Evolutionary conservation across 306 rosid species (phyloP), one percentile per base, ranked within the genome.

Genomic region (Sechiopsis laciniata): DNA sequence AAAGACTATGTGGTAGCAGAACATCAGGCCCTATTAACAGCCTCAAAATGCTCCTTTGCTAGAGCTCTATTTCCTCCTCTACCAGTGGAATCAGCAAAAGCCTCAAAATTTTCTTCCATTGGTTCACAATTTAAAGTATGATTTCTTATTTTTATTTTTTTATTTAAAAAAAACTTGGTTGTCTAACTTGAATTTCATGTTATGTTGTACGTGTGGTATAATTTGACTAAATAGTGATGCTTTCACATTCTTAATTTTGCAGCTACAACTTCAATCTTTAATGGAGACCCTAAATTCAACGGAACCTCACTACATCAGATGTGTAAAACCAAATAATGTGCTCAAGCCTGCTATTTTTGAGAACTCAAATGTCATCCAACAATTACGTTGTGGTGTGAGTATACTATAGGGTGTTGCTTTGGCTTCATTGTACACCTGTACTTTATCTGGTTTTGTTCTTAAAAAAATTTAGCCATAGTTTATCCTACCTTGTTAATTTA

Each of bases 1-100:
- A 95, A 95, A 88, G 99, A 95, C 82, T 95, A 95, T 84, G 99
- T 95, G 78, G 91, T 95, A 55, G 99, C 97, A 40, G 99, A 95
- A 82, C 97, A 91, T 78, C 99, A 88, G 86, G 96, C 83, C 79
- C 85, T 95, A 77, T 83, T 95, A 80, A 88, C 85, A 71, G 86
- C 95, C 82, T 88, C 99, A 77, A 88, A 85, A 77, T 95, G 97
- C 86, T 56, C 87, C 19, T 95, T 91, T 88, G 95, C 80, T 78
- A 90, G 90, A 53, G 91, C 89, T 84, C 83, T 95, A 70, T 95
- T 95, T 82, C 97, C 99, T 74, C 89, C 85, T 72, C 86, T 83
- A 76, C 93, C 92, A 0, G 97, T 88, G 67, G 99, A 95, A 77
- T 78, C 99, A 78, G 78, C 99, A 74, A 95, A 95, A 88, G 85